phyloP scores from a whole-genome alignment of 768 basidiomycete genomes.

The Stropharia rugosoannulata region DNA sequence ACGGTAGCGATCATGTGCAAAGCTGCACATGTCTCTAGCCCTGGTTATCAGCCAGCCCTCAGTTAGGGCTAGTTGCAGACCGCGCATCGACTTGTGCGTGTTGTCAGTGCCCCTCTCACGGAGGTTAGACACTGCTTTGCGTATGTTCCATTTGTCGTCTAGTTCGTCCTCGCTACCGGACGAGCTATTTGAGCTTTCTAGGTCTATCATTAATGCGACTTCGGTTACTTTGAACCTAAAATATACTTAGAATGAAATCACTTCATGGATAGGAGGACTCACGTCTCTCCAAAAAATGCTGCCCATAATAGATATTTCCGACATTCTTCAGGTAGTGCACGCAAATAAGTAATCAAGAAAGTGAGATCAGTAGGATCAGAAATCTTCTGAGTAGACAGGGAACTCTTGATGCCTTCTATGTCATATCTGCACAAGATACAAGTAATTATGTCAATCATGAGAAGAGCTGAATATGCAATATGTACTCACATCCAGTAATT shows the following conservation, averaged over 20 bases:
- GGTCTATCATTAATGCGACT: constrained; percentile 71
- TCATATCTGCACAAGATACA: constrained; percentile 41
- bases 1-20: constrained; percentile 72
- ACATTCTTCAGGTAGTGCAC: constrained; percentile 62
- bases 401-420: constrained; percentile 54
- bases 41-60: constrained; percentile 77
- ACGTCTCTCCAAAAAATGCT: constrained; percentile 73
- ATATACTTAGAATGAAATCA: background rate
- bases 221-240: constrained; percentile 71
- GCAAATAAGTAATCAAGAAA: constrained; percentile 59
- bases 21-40: constrained; percentile 75
- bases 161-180: constrained; percentile 51
- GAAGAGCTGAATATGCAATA: background rate
- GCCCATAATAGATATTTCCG: constrained; percentile 71
- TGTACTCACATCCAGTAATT: constrained; percentile 66
- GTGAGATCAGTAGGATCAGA: constrained; percentile 63
- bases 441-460: constrained; percentile 1
- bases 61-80: constrained; percentile 61
- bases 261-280: constrained; percentile 18
- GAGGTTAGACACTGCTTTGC: constrained; percentile 47
- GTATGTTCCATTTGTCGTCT: constrained; percentile 51
- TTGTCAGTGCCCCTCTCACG: constrained; percentile 40
- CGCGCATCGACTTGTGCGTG: constrained; percentile 62
- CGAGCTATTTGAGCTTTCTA: constrained; percentile 59
- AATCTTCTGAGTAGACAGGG: constrained; percentile 47